phyloP scores from a whole-genome alignment of 2,329 filamentous ascomycete species.

The Ascosphaera acerosa region DNA sequence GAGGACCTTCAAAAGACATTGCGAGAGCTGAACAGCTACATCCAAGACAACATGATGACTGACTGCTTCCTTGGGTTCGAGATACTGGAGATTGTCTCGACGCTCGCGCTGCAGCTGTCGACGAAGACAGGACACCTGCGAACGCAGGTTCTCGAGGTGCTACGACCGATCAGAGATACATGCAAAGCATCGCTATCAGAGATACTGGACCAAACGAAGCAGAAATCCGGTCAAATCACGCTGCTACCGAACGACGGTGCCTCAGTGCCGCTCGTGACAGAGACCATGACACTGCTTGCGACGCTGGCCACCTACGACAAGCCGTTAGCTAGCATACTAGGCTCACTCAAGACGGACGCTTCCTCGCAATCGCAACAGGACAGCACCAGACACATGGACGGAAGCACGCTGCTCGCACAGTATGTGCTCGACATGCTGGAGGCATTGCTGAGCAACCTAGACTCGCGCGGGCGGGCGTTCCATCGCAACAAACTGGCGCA shows the following conservation, averaged over 20 bases:
- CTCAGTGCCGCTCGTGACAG: constrained; percentile 48
- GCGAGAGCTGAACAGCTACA: constrained; percentile 69
- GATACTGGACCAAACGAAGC: constrained; percentile 59
- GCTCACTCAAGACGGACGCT: constrained; percentile 46
- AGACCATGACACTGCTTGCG: constrained; percentile 67
- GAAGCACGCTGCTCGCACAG: constrained; percentile 63
- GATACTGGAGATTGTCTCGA: constrained; percentile 70
- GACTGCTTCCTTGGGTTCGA: constrained; percentile 94
- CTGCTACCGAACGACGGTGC: constrained; percentile 54
- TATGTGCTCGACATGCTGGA: constrained; percentile 83
- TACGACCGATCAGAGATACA: constrained; percentile 78
- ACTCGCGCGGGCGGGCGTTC: constrained; percentile 43
- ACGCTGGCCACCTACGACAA: constrained; percentile 68
- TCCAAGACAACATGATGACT: constrained; percentile 61
- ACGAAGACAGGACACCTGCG: constrained; percentile 68
- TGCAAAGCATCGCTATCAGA: constrained; percentile 66
- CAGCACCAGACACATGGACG: constrained; percentile 54
- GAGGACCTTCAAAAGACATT: constrained; percentile 65
- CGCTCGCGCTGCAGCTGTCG: constrained; percentile 55
- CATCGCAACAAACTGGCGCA: constrained; percentile 55
- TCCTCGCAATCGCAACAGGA: constrained; percentile 27
- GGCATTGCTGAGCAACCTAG: constrained; percentile 45
- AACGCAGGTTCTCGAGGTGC: constrained; percentile 50
- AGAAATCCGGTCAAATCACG: constrained; percentile 38
- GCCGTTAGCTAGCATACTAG: constrained; percentile 70